Evolutionary conservation across 2,329 filamentous ascomycete species (phyloP), one percentile per base, ranked within the genome.

Genomic region (Cyanodermella asteris): DNA sequence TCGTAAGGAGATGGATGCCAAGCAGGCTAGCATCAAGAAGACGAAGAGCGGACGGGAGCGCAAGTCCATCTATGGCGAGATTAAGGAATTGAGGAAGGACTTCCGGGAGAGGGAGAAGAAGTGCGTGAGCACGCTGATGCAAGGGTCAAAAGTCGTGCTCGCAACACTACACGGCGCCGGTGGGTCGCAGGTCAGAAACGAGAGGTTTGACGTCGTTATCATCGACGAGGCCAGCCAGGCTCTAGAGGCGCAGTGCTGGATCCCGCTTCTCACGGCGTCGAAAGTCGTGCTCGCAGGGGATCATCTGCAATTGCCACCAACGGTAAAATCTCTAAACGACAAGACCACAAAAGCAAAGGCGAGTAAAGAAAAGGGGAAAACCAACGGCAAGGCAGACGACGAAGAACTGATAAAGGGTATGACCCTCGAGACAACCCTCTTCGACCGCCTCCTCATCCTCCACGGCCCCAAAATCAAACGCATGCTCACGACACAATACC

Each of bases 171-270:
- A 97, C 46, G 87, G 87, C 3, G 74, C 84, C 1, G 87, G 87
- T 6, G 76, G 82, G 0, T 73, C 69, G 37, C 80, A 93, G 48
- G 54, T 91, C 16, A 71, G 68, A 31, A 64, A 71, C 32, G 69
- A 90, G 40, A 54, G 65, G 26, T 97, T 97, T 35, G 87, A 97
- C 45, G 75, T 91, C 4, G 77, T 97, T 15, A 71, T 97, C 31
- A 80, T 97, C 28, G 87, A 97, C 41, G 87, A 97, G 51, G 87
- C 82, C 4, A 90, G 77, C 44, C 87, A 97, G 46, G 87, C 87
- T 2, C 58, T 94, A 7, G 87, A 97, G 49, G 82, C 87, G 1
- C 84, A 94, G 47, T 93, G 82, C 51, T 97, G 87, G 87, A 82
- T 94, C 25, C 72, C 87, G 7, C 51, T 97, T 23, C 51, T 93